phyloP scores from a whole-genome alignment of 1,139 yeast species.

The Magnusiomyces tetraspermus region DNA sequence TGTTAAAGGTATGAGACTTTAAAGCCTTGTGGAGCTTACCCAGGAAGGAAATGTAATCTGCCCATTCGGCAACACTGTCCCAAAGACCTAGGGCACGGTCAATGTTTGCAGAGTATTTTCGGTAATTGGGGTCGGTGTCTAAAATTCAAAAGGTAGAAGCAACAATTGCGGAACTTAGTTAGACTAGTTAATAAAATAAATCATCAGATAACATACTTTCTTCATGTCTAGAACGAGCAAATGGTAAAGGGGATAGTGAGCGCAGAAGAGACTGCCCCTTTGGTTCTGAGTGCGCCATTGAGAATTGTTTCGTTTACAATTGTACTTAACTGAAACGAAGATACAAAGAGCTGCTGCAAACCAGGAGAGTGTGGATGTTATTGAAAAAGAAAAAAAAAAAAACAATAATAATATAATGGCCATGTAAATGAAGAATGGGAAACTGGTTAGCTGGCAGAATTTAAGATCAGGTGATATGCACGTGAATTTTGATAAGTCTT shows the following conservation, averaged over 20 bases:
- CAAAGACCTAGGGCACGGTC: conserved; percentile 72
- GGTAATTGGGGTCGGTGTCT: conserved; percentile 45
- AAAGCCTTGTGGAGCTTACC: conserved; percentile 68
- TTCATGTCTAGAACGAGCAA: not conserved
- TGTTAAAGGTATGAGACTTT: conserved; percentile 34
- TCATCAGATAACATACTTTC: not conserved
- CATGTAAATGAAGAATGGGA: not conserved
- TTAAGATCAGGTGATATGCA: not conserved
- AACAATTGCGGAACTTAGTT: not conserved
- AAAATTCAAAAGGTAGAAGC: not conserved
- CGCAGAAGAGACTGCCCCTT: conserved; percentile 1
- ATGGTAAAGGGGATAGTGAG: conserved; percentile 5
- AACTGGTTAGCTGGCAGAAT: not conserved
- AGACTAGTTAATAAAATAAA: no score
- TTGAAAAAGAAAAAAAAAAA: no score
- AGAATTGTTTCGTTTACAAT: no score
- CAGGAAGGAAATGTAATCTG: conserved; percentile 89
- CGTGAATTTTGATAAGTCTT: not conserved
- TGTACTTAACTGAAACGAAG: no score
- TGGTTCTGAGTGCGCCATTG: conserved; percentile 1
- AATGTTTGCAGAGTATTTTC: conserved; percentile 53
- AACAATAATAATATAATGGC: no score
- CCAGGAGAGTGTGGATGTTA: no score
- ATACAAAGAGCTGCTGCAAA: no score
- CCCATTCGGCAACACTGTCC: conserved; percentile 92